Evolutionary conservation across 768 basidiomycete genomes (phyloP), one percentile per base, ranked within the genome.

Genomic region (Suillus fuscotomentosus): DNA sequence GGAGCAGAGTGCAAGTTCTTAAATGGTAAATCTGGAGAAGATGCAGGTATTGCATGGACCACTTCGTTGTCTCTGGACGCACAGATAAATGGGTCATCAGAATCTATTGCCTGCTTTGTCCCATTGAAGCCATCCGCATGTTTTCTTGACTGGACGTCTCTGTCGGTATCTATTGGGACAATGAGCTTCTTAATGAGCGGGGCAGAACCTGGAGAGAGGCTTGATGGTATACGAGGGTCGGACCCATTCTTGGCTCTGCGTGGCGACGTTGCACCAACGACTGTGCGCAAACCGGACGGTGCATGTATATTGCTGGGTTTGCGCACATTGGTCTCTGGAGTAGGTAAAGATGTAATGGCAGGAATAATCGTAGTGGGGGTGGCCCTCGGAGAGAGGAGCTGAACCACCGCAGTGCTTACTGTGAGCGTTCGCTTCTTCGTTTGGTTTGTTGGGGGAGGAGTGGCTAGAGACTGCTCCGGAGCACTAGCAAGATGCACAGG

Each of bases 301-400:
- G 27, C 57, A 31, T 42, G 41, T 3, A 31, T 31, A 20, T 59
- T 59, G 41, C 27, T 43, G 17, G 41, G 11, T 42, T 42, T 59
- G 55, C 64, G 71, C 3, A 65, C 62, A 22, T 47, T 60, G 31
- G 66, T 64, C 20, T 2, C 66, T 7, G 74, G 75, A 5, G 70
- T 76, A 6, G 60, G 54, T 17, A 70, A 65, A 24, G 59, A 63
- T 42, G 31, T 50, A 14, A 55, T 61, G n/a, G 36, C 14, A 24
- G 60, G 22, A 11, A 8, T 5, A 17, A 42, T 36, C 20, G 34
- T 36, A 54, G 61, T 38, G 38, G 22, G 22, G 36, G 14, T 15
- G 34, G 50, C n/a, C 14, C 57, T 59, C 17, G 24, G 24, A 27
- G 57, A 17, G 17, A 27, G 57, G 20, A 41, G 15, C 9, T 27